Evolutionary conservation across 2,329 filamentous ascomycete genomes (phyloP).

Genomic region (Lithohypha guttulata): DNA sequence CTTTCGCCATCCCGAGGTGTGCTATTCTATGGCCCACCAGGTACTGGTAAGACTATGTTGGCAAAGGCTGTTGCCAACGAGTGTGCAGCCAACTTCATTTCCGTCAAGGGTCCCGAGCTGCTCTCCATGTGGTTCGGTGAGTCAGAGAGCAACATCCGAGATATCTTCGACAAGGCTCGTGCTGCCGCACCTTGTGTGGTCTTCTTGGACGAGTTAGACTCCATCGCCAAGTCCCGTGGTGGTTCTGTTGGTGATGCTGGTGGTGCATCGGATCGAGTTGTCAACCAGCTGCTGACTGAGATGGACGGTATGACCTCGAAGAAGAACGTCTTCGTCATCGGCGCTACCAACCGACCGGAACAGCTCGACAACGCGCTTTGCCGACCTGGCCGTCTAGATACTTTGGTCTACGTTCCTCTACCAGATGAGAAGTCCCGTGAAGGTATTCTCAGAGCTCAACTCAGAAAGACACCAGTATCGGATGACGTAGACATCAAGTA

Average conservation of each 20-base stretch:
- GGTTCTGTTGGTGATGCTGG: conserved; percentile 92
- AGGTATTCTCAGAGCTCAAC: conserved; percentile 85
- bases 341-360: conserved; percentile 96
- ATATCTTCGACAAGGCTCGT: conserved; percentile 99
- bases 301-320: conserved; percentile 99
- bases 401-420: conserved; percentile 93
- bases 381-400: conserved; percentile 97
- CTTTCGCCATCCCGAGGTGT: conserved; percentile 96
- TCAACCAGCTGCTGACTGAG: conserved; percentile 98
- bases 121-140: conserved; percentile 99
- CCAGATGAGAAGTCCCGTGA: conserved; percentile 84
- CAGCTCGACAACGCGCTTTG: conserved; percentile 96
- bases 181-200: conserved; percentile 96
- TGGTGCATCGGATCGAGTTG: conserved; percentile 96
- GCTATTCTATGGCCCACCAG: conserved; percentile 94
- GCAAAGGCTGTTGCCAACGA: conserved; percentile 99
- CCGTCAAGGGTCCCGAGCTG: conserved; percentile 94
- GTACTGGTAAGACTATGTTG: conserved; percentile 99
- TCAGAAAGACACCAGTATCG: conserved; percentile 93
- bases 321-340: conserved; percentile 99
- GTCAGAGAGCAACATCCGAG: conserved; percentile 98
- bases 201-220: conserved; percentile 97
- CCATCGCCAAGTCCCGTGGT: conserved; percentile 98
- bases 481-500: conserved; percentile 76
- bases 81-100: conserved; percentile 99